phyloP scores from a whole-genome alignment of 2,329 filamentous ascomycete genomes.

The Huntiella bhutanensis region DNA sequence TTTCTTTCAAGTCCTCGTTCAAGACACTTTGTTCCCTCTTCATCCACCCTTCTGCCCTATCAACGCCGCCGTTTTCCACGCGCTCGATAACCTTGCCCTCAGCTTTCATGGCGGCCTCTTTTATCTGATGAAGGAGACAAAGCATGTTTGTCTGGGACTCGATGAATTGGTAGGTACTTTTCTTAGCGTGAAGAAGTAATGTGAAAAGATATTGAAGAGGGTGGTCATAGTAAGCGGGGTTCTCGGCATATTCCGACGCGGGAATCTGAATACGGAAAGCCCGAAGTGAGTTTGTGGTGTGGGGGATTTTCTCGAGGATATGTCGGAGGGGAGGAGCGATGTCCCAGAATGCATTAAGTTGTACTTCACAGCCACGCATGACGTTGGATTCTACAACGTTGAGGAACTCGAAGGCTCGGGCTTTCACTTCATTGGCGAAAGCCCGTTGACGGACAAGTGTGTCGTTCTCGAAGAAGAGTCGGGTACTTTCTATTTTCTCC shows the following conservation, averaged over 20 bases:
- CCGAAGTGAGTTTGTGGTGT: conserved; percentile 21
- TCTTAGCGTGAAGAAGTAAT: conserved; percentile 69
- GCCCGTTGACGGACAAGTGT: conserved; percentile 49
- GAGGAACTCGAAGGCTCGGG: conserved; percentile 58
- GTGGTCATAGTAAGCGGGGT: conserved; percentile 58
- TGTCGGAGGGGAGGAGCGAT: conserved; percentile 69
- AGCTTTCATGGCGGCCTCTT: conserved; percentile 55
- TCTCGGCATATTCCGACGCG: conserved; percentile 62
- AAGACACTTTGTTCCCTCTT: conserved; percentile 47
- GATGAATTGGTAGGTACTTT: conserved; percentile 91
- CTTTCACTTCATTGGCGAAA: conserved; percentile 52
- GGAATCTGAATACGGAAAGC: conserved; percentile 63
- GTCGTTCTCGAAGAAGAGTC: conserved; percentile 68
- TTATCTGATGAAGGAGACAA: conserved; percentile 79
- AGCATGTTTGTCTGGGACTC: conserved; percentile 83
- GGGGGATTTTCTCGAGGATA: conserved; percentile 63
- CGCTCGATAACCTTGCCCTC: conserved; percentile 48
- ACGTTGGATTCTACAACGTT: conserved; percentile 70
- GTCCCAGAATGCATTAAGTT: conserved; percentile 93
- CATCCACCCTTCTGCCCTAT: conserved; percentile 24
- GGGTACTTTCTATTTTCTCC: conserved; percentile 62
- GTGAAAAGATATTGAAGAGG: conserved; percentile 84
- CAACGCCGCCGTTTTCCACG: conserved; percentile 17
- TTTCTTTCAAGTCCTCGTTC: conserved; percentile 80
- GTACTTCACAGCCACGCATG: conserved; percentile 69